Percentiles rank a stretch among this genome's conserved stretches.
Conservation (phyloP, 2,329 filamentous ascomycete species). For the Chrysoporthe puriensis region DNA sequence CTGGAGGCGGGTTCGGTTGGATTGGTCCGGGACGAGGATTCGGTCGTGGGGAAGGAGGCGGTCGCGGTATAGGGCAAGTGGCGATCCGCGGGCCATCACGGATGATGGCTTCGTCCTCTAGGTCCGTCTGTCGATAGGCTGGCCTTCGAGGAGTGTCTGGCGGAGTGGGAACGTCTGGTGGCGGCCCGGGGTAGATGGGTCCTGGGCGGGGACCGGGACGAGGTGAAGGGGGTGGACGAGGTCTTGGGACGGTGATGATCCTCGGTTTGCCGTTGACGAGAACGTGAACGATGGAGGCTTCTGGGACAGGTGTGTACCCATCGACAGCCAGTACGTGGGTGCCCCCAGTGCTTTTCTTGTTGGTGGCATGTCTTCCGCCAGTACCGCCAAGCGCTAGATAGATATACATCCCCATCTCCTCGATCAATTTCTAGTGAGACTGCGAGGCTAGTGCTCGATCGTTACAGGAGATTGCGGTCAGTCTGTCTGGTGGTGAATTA, state of each 20-base stretch:
- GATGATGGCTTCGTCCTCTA: background rate
- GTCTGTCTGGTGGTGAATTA: background rate
- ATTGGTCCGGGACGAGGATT: conserved; percentile 23
- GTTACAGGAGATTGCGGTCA: background rate
- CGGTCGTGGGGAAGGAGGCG: conserved; percentile 25
- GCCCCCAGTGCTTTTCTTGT: background rate
- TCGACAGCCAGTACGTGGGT: background rate
- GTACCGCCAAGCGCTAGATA: background rate
- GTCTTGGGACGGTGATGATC: conserved; percentile 7
- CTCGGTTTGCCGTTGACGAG: conserved; percentile 5
- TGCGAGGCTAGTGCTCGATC: background rate
- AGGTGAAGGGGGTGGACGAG: conserved; percentile 11
- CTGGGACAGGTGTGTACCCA: background rate
- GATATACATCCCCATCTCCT: conserved; percentile 12
- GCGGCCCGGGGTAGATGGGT: conserved; percentile 3
- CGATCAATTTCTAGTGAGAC: background rate
- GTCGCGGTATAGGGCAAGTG: conserved; percentile 18
- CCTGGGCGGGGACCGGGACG: conserved; percentile 14
- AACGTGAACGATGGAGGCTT: background rate
- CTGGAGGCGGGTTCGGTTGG: conserved; percentile 17
- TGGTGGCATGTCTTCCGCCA: background rate
- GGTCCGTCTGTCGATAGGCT: background rate
- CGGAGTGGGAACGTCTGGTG: conserved; percentile 14
- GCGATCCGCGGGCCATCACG: background rate
- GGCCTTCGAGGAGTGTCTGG: conserved; percentile 13